A percentile compares a stretch with the other conserved stretches of the same genome.
Conservation (phyloP, 192 early-diverging fungal genomes). For the Coemansia furcata region DNA sequence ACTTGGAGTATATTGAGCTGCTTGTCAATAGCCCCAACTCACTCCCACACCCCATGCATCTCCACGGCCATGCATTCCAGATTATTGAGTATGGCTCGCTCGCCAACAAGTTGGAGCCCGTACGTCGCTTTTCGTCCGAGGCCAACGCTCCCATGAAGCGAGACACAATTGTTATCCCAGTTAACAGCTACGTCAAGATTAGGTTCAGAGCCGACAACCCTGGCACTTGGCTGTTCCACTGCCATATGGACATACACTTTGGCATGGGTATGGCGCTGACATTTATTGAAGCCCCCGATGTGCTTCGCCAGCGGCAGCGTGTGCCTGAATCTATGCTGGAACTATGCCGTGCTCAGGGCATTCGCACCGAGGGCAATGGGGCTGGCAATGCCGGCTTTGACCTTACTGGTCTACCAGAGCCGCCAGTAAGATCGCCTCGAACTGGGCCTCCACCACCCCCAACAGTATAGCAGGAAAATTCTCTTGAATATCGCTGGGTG, state of each 20-base stretch:
- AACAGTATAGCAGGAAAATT: background rate
- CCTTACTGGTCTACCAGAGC: conserved; percentile 54
- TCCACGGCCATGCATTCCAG: conserved; percentile 80
- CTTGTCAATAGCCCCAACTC: conserved; percentile 65
- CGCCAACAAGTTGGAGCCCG: background rate
- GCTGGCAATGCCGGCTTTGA: conserved; percentile 67
- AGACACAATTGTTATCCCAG: conserved; percentile 67
- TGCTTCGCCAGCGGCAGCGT: conserved; percentile 40
- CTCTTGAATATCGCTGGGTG: too few relatives aligned
- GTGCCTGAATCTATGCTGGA: conserved; percentile 53
- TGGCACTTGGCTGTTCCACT: conserved; percentile 80
- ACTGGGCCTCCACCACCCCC: background rate
- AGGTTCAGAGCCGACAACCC: conserved; percentile 76
- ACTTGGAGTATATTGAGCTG: conserved; percentile 62
- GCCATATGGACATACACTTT: conserved; percentile 61
- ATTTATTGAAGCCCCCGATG: conserved; percentile 68
- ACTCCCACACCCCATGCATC: conserved; percentile 69
- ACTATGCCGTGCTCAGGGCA: conserved; percentile 58
- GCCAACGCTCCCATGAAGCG: conserved; percentile 53
- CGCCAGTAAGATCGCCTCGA: conserved; percentile 1
- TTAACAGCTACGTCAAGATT: conserved; percentile 58
- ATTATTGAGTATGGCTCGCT: conserved; percentile 61
- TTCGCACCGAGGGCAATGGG: conserved; percentile 64
- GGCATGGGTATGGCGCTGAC: conserved; percentile 66
- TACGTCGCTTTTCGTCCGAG: background rate